Percentiles rank a stretch among this genome's conserved stretches.
These are phyloP conservation scores for Phytomonas sp. DNA, from an alignment of 208 protist genomes.

Conservation along the genomic window DNA sequence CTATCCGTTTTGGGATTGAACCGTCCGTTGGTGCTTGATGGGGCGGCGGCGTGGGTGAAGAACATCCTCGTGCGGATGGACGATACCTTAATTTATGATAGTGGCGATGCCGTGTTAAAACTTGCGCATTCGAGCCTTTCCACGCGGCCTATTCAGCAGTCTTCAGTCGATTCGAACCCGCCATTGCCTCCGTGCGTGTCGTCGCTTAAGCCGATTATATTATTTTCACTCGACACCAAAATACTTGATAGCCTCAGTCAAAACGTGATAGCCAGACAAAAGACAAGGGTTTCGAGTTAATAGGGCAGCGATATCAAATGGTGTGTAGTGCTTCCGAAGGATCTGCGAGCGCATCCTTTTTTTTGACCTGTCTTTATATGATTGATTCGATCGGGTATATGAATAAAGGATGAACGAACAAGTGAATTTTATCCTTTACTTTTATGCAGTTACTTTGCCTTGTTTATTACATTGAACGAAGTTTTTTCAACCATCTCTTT, in stretches of 20 bases:
- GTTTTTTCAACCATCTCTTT: not conserved
- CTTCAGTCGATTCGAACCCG: not conserved
- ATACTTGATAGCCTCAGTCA: constrained; percentile 23
- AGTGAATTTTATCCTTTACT: not conserved
- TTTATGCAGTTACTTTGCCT: not conserved
- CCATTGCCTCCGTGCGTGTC: constrained; percentile 20
- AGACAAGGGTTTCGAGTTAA: not conserved
- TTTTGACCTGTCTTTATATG: not conserved
- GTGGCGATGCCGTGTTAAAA: constrained; percentile 30
- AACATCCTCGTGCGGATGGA: constrained; percentile 44
- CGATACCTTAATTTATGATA: constrained; percentile 53
- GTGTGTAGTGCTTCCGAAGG: not conserved
- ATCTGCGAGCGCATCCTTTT: not conserved
- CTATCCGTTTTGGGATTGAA: constrained; percentile 34
- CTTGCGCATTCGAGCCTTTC: not conserved
- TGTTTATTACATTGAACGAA: not conserved
- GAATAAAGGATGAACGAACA: not conserved
- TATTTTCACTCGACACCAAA: constrained; percentile 45
- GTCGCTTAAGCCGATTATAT: constrained; percentile 27
- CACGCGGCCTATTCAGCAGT: not conserved
- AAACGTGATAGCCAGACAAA: constrained; percentile 6
- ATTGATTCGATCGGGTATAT: not conserved
- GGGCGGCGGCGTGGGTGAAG: constrained; percentile 42
- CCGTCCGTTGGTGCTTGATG: constrained; percentile 28
- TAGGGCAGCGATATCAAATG: not conserved